Evolutionary conservation across 2,329 filamentous ascomycete genomes (phyloP), one percentile per base, ranked within the genome.

Genomic region (Mollisia scopiformis): DNA sequence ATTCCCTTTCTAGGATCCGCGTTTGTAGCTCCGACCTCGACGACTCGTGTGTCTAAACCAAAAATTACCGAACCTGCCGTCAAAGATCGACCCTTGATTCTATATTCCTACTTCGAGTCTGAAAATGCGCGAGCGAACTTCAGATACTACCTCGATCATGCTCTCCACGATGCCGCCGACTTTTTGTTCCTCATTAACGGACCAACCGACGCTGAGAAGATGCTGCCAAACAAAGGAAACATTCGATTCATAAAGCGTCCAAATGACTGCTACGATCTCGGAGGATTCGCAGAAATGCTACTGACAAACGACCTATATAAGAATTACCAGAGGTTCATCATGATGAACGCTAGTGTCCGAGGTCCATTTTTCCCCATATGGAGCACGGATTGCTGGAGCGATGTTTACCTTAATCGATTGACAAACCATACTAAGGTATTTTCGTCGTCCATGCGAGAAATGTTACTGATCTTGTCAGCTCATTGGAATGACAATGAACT

Each of bases 401-500:
- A 69, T 30, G 59, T 62, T 30, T 69, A 63, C 57, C 55, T 69
- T 21, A 53, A 57, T 23, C 56, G 43, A 16, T 11, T 69, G 7
- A 64, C 61, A 10, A 57, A 63, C 25, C 58, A 62, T 39, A 61
- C 66, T 23, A 69, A 69, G 66, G 67, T 68, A 62, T 39, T 52
- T 31, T 25, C 27, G n/a, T n/a, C n/a, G n/a, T n/a, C n/a, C n/a
- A n/a, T n/a, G n/a, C n/a, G n/a, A n/a, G n/a, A n/a, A n/a, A n/a
- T n/a, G n/a, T n/a, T n/a, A n/a, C n/a, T n/a, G n/a, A n/a, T n/a
- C n/a, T n/a, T n/a, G n/a, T n/a, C n/a, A 72, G 66, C 65, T 72
- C 16, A 63, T 71, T 21, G 69, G 70, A 5, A 70, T 71, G 68
- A 66, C 69, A n/a, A 62, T 62, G 30, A 70, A 70, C 58, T 71